Evolutionary conservation across 495 filamentous ascomycete species (phyloP), one percentile per base, ranked within the genome.

Genomic region (Xylaria grammica): DNA sequence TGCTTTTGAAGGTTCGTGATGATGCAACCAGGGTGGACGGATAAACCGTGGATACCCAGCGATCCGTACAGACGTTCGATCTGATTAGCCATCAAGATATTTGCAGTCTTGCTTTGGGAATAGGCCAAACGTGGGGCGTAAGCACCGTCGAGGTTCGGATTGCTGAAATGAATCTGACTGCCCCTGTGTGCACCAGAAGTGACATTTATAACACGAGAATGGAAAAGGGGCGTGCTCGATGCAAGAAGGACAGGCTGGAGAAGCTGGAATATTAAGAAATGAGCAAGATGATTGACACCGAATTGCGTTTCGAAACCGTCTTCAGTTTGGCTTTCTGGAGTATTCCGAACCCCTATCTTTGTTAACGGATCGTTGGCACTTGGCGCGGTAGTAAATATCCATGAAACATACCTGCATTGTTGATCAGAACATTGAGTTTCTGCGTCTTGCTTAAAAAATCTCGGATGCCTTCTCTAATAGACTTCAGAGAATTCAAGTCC

Each of bases 261-360:
- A 9, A 81, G 78, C 19, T 79, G 58, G 70, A 84, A 84, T 30
- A 86, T 75, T 22, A 83, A 70, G 74, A 84, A 85, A 57, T 85
- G 83, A 4, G 61, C 74, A 0, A 85, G 72, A 62, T 85, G 77
- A 67, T 85, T 83, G n/a, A 75, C 81, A 19, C 72, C 77, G 59
- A 86, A 79, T 52, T 85, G 80, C 0, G 67, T 67, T 65, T 86
- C 82, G 66, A 80, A 79, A 10, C 79, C 79, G 50, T 86, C 81
- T 9, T 63, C 62, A 0, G 79, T 85, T 2, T 68, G 67, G 20
- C 24, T 13, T 44, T 64, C 56, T 3, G 76, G 65, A 8, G 73
- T 46, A 29, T 46, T 48, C 10, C 38, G 38, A 36, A 60, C 56
- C 4, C 56, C 56, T 60, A 22, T 9, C 4, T 48, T 48, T 1